Evolutionary conservation across 2,329 filamentous ascomycete species (phyloP), one percentile per base, ranked within the genome.

Genomic region (Aspergillus sp.): DNA sequence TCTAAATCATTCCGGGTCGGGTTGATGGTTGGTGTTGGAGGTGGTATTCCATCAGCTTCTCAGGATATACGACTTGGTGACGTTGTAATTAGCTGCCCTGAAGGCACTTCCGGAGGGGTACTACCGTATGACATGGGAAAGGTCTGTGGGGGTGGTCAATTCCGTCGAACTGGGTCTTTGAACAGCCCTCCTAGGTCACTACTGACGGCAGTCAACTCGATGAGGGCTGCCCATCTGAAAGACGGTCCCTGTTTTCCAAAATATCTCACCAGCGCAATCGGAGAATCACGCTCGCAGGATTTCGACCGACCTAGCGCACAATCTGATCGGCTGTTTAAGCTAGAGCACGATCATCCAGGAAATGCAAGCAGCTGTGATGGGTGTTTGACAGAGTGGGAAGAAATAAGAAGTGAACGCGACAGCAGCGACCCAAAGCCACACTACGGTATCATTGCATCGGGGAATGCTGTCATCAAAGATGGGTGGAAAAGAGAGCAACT

Each of bases 11-110:
- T 19, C 42, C 43, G 48, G 6, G 39, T 57, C 13, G 49, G 50
- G 8, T 27, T 60, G 27, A 45, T 58, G 40, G 51, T 60, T 12
- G 50, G 55, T 34, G 38, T 57, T 13, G 54, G 54, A 6, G 64
- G 63, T n/a, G 57, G 53, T 8, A 49, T 58, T 5, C 59, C 58
- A 1, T 56, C 45, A 6, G 33, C 33, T 27, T 26, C 36, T n/a
- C 27, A 50, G 31, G 54, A 65, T 45, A 61, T 64, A 7, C 51
- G 57, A 7, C 54, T 63, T 7, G 59, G 60, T 11, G 59, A 64
- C n/a, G n/a, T n/a, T n/a, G n/a, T n/a, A n/a, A n/a, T n/a, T n/a
- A n/a, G n/a, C n/a, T n/a, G n/a, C n/a, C n/a, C n/a, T n/a, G n/a
- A n/a, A n/a, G n/a, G n/a, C n/a, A n/a, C n/a, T n/a, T n/a, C n/a